Percentiles rank a stretch among this genome's conserved stretches.
These are phyloP conservation scores for Sordaria brevicollis DNA, from an alignment of 495 filamentous ascomycete species.

Conservation along the genomic window DNA sequence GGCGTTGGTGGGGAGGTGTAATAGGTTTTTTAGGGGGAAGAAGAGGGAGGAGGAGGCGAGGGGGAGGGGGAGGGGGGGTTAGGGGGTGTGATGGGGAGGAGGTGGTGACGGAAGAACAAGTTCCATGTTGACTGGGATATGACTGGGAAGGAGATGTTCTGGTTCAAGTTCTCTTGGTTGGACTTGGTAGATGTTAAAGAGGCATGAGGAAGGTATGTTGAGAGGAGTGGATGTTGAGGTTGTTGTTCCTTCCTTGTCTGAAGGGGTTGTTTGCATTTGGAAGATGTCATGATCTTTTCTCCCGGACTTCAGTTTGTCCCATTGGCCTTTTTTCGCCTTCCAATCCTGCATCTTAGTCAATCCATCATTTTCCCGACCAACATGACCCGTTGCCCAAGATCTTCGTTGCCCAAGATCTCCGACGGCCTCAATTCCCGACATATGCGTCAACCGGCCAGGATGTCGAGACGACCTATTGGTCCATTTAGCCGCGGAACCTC, in stretches of 20 bases:
- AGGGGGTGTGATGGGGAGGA: too few relatives aligned
- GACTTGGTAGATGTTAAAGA: background rate
- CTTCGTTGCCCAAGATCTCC: too few relatives aligned
- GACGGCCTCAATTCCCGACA: too few relatives aligned
- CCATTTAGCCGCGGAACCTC: background rate
- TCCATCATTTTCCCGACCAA: too few relatives aligned
- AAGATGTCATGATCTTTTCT: too few relatives aligned
- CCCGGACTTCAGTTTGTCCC: too few relatives aligned
- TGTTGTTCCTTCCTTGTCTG: background rate
- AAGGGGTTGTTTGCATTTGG: background rate
- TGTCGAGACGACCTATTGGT: background rate
- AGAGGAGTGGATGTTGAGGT: background rate
- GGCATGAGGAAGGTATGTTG: background rate
- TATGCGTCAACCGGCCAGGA: background rate
- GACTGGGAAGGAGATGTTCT: background rate
- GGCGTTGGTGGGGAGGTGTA: slow-evolving; percentile 44
- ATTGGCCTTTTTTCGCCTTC: too few relatives aligned
- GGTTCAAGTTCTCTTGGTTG: background rate
- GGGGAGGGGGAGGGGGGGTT: background rate
- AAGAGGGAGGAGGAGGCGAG: background rate
- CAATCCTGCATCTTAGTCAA: too few relatives aligned
- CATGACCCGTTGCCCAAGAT: too few relatives aligned
- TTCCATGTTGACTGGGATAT: too few relatives aligned
- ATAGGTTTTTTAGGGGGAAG: slow-evolving; percentile 47
- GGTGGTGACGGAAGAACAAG: too few relatives aligned